Evolutionary conservation across 768 basidiomycete species (phyloP), one percentile per base, ranked within the genome.

Genomic region (Russula dissimulans): DNA sequence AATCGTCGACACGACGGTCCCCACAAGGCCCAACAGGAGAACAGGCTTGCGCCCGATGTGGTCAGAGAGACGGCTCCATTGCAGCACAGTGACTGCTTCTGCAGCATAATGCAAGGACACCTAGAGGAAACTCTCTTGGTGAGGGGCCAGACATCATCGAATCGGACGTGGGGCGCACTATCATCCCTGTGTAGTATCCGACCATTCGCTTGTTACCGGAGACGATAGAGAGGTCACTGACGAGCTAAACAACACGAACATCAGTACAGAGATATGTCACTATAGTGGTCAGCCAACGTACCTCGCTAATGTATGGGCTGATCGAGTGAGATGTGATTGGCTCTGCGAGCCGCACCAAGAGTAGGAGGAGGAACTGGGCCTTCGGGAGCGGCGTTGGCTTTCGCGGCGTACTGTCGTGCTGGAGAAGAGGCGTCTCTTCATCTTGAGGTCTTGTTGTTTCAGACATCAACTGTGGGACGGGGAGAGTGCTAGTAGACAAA

Each of bases 271-370:
- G 15, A 15, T 12, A 15, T 14, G 4, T 41, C 36, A 12, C 14
- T 15, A 5, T 32, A 9, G 49, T 9, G 15, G n/a, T 3, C 1
- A 41, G 14, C 5, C 45, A 7, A 55, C 69, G 15, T 44, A 76
- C 79, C 66, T 81, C 76, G 60, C 78, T 78, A 22, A 82, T 75
- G 69, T 79, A 81, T 0, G 80, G 80, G 46, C 74, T 76, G 41
- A 82, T 82, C 29, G 73, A 77, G 38, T 74, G 70, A 3, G 76
- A 73, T 3, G 78, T 75, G 45, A 80, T 74, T 14, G 80, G 80
- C 68, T 81, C 81, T 17, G 76, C 72, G 38, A 81, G 65, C 64
- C 74, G 73, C 15, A 78, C 65, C 42, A 81, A 68, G 53, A 81
- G 64, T 41, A 81, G 66, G n/a, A 79, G 67, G 3, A 66, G 63